Evolutionary conservation across 306 rosid species (phyloP).

Genomic region (apple (Malus domestica)): ASM211411v1 NC_041795.1:28263001-28263500

Average conservation of each 20-base stretch:
- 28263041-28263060: constrained; percentile 61
- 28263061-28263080: constrained; percentile 19
- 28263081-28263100: neutral
- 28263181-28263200: neutral
- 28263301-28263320: neutral
- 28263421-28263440: constrained; percentile 56
- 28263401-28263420: constrained; percentile 46
- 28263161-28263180: neutral
- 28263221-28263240: neutral
- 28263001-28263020: constrained; percentile 69
- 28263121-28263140: neutral
- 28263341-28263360: neutral
- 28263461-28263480: constrained; percentile 82
- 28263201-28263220: neutral
- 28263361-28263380: constrained; percentile 11
- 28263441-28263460: constrained; percentile 50
- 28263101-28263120: constrained; percentile 8
- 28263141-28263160: neutral
- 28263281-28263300: neutral
- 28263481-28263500: constrained; percentile 92
- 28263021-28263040: constrained; percentile 59
- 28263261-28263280: neutral
- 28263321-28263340: constrained; percentile 11
- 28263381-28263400: constrained; percentile 55
- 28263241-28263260: neutral